Evolutionary conservation across 352 stramenopile species (phyloP), one percentile per base, ranked within the genome.

Genomic region (Globisporangium carolinianum): DNA sequence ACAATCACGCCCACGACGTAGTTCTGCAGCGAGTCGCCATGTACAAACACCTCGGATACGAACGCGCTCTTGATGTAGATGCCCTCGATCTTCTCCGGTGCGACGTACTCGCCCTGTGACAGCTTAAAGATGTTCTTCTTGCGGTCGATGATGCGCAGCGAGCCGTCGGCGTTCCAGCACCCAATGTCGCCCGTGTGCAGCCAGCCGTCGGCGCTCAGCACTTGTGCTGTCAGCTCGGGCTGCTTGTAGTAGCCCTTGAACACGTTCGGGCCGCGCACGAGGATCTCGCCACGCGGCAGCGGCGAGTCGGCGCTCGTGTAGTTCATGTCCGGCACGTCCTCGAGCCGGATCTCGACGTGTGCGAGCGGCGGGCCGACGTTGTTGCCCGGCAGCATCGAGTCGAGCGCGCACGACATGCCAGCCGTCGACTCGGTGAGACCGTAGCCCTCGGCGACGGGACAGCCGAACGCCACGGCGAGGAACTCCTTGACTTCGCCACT

Each of bases 181-280:
- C 91, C 97, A 51, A 98, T 97, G 73, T 99, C 97, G 18, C 97
- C 97, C 3, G 96, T 98, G 70, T 98, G 90, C 58, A 99, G 97
- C 86, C 89, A 99, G 14, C 95, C 95, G n/a, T 93, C 90, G 7
- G 69, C 74, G 55, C 97, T 88, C 18, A 99, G 79, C 2, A 80
- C 85, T 62, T 98, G 87, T 7, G 71, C 70, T 0, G 95, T 98
- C 37, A 92, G 88, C 62, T 97, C 86, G 0, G 79, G 72, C 61
- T 98, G 88, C 58, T 97, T 98, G 79, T 97, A 98, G 76, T 98
- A 99, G 1, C 95, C 95, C 50, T 73, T 64, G 54, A 95, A 92
- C 6, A 98, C 68, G 56, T 88, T 94, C 14, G 69, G 65, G 24
- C 92, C 90, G 37, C 77, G 79, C 53, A 95, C 86, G 15, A 98